Evolutionary conservation across 257 asterid genomes (phyloP), one percentile per base, ranked within the genome.

Genomic region (Fraxinus pennsylvanica): DNA sequence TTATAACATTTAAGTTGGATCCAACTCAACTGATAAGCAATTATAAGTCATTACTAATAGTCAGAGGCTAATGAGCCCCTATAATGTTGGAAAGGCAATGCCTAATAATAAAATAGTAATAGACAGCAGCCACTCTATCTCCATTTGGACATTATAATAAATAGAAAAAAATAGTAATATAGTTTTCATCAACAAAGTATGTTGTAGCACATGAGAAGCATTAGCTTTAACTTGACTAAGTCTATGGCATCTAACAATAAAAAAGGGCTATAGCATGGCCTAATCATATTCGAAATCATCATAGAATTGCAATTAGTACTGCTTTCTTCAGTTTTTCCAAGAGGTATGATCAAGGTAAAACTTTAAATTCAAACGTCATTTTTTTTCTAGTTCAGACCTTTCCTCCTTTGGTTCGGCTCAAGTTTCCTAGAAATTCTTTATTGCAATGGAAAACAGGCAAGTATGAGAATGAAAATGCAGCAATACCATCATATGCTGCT

Each of bases 171-270:
- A 35, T 73, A 71, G 41, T 57, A 74, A 72, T 73, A 52, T 66
- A 68, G 69, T 70, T 70, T 69, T 76, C 66, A 74, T 69, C 21
- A 65, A 80, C 71, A 76, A 80, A 75, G 47, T 10, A 76, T 78
- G 85, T 52, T 73, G 57, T 36, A 76, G 86, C 92, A 86, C 89
- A 88, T 88, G 92, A 84, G 78, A 67, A 76, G 87, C 92, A 85
- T 81, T 80, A 43, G 15, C 50, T 43, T 43, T 10, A 52, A 76
- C 73, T 74, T 73, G 35, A 82, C 22, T 77, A 81, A 81, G 82
- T 72, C 72, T 76, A 80, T 12, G 65, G 39, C 50, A 57, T 76
- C 73, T 71, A 81, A 83, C 82, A 74, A 66, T 65, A 76, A 52
- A 65, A 65, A 65, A 41, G 71, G 22, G 70, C 21, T 45, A 76